These are phyloP conservation scores for Amanita thiersii DNA, from an alignment of 768 basidiomycete genomes.

Conservation along the genomic window DNA sequence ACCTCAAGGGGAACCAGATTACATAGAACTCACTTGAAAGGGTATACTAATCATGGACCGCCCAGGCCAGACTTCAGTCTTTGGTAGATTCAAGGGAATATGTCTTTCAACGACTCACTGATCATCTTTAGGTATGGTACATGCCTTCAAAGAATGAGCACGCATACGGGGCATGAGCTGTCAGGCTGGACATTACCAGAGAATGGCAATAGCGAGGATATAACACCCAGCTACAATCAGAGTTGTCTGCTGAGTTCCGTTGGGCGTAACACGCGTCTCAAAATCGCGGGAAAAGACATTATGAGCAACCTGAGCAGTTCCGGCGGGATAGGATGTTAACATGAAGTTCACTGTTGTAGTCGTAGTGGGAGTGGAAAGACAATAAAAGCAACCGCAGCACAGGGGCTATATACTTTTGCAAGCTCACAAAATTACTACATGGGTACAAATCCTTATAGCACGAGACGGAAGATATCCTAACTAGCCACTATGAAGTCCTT, in stretches of 20 bases:
- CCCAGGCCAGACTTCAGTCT: constrained; percentile 10
- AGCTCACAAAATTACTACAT: too few species aligned
- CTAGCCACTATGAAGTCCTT: too few species aligned
- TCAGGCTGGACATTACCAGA: constrained; percentile 69
- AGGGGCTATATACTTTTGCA: neutral
- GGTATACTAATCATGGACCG: too few species aligned
- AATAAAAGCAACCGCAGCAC: constrained; percentile 3
- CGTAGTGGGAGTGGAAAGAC: neutral
- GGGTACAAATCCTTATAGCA: too few species aligned
- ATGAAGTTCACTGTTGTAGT: neutral
- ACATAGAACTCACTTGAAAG: constrained; percentile 68
- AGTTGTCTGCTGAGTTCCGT: constrained; percentile 64
- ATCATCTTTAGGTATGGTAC: constrained; percentile 64
- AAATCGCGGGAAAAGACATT: constrained; percentile 25
- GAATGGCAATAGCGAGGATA: constrained; percentile 64
- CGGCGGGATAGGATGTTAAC: neutral
- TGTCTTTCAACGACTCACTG: constrained; percentile 39
- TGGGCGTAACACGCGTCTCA: constrained; percentile 47
- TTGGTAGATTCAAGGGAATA: constrained; percentile 4
- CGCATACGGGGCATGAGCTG: neutral
- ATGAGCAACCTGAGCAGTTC: neutral
- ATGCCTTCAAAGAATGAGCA: constrained; percentile 43
- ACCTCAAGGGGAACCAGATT: constrained; percentile 1
- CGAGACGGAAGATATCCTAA: too few species aligned
- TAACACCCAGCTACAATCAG: constrained; percentile 77